Evolutionary conservation across 1,139 yeast species (phyloP).

Genomic region (Scheffersomyces lignicola): DNA sequence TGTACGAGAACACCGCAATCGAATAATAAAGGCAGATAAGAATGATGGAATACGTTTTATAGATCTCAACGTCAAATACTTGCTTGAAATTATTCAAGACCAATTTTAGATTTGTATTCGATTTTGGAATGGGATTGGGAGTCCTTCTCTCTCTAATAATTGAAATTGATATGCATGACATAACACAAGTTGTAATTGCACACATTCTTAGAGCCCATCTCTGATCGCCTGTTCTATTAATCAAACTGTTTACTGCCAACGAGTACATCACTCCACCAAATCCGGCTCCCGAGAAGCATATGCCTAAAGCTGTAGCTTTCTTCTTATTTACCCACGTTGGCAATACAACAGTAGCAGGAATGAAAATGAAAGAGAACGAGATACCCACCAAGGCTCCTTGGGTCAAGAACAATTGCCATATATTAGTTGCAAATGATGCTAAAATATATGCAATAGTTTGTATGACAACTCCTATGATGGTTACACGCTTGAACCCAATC

Average conservation of each 20-base stretch:
- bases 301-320: constrained; percentile 55
- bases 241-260: constrained; percentile 43
- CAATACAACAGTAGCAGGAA: constrained; percentile 53
- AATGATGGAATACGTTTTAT: constrained; percentile 31
- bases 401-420: constrained; percentile 64
- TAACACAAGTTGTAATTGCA: constrained; percentile 44
- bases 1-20: constrained; percentile 48
- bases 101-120: constrained; percentile 13
- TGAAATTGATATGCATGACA: constrained; percentile 27
- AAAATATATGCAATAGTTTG: constrained; percentile 56
- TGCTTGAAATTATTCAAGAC: constrained; percentile 16
- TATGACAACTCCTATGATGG: constrained; percentile 47
- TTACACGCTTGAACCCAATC: constrained; percentile 30
- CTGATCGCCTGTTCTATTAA: constrained; percentile 51
- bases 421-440: constrained; percentile 58
- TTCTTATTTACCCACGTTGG: constrained; percentile 62
- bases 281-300: constrained; percentile 58
- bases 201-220: constrained; percentile 64
- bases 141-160: constrained; percentile 46
- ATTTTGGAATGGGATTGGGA: constrained; percentile 20
- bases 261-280: constrained; percentile 58
- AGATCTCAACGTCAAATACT: constrained; percentile 18
- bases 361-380: constrained; percentile 55
- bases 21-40: constrained; percentile 51
- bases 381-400: constrained; percentile 66